Evolutionary conservation across 768 basidiomycete genomes (phyloP), one percentile per base, ranked within the genome.

Genomic region (Termitomyces sp.): DNA sequence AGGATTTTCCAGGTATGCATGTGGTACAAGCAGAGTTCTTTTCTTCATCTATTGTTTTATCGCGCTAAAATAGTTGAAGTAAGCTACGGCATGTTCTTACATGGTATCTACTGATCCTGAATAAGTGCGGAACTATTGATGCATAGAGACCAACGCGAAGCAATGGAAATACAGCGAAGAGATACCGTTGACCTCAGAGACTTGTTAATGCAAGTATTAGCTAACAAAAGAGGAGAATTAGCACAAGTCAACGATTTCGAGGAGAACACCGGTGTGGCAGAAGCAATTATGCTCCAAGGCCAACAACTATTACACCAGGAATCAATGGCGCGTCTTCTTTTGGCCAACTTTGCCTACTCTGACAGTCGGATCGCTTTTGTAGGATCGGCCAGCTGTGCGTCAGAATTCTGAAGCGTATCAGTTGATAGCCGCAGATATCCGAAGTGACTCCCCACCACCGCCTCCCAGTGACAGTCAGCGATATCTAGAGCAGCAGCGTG

Each of bases 231-330:
- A 8, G 68, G 66, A 53, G 76, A 78, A 52, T 66, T 76, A 16
- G 63, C 67, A 40, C 66, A 70, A 20, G 71, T 80, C 3, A 67
- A 70, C 24, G 71, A 76, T 41, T 66, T 74, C 55, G 77, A 50
- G 60, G 62, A 26, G 70, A 73, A 41, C 2, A 72, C 75, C 28
- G 70, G 66, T 46, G 75, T 66, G 18, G 83, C 78, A 8, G 65
- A 75, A 54, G 66, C 70, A 5, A 69, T 85, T 38, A 85, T 85
- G 84, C 72, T 72, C 48, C 67, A 71, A 24, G 82, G 82, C 10
- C 84, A 86, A 70, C 69, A 70, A 65, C 82, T 80, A 61, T 9
- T 58, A 14, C 57, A 48, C 13, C 57, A 58, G 24, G 24, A 36
- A 16, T 28, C 44, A 28, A 49, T 24, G 55, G 60, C 52, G 38